Evolutionary conservation across 75 land plant species (phyloP).

Genomic region (Pinus tabuliformis): DNA sequence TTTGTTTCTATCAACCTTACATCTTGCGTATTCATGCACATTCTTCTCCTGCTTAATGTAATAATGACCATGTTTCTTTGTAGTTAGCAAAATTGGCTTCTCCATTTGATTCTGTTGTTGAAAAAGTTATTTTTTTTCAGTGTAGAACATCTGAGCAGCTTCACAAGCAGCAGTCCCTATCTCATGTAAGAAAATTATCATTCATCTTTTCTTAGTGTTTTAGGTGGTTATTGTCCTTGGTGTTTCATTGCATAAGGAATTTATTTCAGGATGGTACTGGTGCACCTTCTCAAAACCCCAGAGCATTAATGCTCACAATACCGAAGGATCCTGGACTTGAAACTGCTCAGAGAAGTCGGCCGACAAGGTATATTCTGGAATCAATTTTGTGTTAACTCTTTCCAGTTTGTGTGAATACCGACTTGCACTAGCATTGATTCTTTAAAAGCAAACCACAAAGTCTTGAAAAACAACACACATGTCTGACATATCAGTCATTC

Average conservation of each 20-base stretch:
- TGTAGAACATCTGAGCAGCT: background rate
- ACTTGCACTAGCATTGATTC: too few relatives aligned
- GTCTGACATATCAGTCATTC: too few relatives aligned
- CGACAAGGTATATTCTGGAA: slow-evolving; percentile 33
- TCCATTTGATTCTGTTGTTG: background rate
- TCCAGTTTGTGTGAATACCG: too few relatives aligned
- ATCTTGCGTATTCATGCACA: background rate
- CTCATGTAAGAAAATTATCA: background rate
- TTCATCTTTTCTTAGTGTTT: background rate
- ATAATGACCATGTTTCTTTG: background rate
- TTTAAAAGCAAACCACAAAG: too few relatives aligned
- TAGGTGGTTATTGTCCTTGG: background rate
- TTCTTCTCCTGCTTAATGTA: background rate
- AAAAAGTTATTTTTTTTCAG: background rate
- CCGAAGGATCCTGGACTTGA: slow-evolving; percentile 80
- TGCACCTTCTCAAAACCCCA: too few relatives aligned
- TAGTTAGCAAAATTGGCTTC: background rate
- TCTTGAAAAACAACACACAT: too few relatives aligned
- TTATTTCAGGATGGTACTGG: too few relatives aligned
- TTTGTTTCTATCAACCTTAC: background rate
- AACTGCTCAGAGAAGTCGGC: slow-evolving; percentile 68
- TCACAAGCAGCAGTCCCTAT: background rate
- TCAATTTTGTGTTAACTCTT: too few relatives aligned
- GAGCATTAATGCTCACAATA: slow-evolving; percentile 32
- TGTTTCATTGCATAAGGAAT: background rate